Evolutionary conservation across 805 yeast species (phyloP), one percentile per base, ranked within the genome.

Genomic region (Lipomyces spencermartinsiae): DNA sequence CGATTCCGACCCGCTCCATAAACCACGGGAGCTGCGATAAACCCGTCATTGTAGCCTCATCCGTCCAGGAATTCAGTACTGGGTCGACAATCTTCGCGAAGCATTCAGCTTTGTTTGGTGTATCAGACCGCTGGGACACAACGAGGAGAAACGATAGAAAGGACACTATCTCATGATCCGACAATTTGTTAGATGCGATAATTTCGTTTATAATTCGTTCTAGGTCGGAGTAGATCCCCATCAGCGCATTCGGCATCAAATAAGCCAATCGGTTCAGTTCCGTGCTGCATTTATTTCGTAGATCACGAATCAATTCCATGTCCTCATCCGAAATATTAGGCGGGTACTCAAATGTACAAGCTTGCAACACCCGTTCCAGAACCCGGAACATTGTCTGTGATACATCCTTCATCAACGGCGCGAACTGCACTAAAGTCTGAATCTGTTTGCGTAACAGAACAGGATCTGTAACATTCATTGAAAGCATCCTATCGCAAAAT

Each of bases 1-100:
- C 98, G 64, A 95, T 92, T 1, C 99, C 99, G 62, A 96, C 84
- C 74, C 98, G 85, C 79, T 93, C 98, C 98, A 95, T 94, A 74
- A 95, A 95, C 98, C 98, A 95, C 69, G 92, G 97, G 58, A 96
- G 83, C 76, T 94, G 97, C 75, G 89, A 82, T 35, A 95, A 81
- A 0, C 98, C 98, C 75, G 92, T 92, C 70, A 92, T 93, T 0
- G 98, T 94, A 10, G 87, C 88, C 25, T 93, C 94, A 58, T 93
- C 93, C 0, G 94, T 89, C 99, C 99, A 95, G 0, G 97, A 93
- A 12, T 85, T 80, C 60, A 96, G 81, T 72, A 95, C 98, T 0
- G 97, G 97, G 76, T 95, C 99, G 1, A 96, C 99, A 66, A 96
- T 90, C 58, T 87, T 84, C 25, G 92, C 85, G 78, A 95, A 96